These are phyloP conservation scores for Sugiyamaella floridensis DNA, from an alignment of 805 yeast genomes.

Conservation along the genomic window DNA sequence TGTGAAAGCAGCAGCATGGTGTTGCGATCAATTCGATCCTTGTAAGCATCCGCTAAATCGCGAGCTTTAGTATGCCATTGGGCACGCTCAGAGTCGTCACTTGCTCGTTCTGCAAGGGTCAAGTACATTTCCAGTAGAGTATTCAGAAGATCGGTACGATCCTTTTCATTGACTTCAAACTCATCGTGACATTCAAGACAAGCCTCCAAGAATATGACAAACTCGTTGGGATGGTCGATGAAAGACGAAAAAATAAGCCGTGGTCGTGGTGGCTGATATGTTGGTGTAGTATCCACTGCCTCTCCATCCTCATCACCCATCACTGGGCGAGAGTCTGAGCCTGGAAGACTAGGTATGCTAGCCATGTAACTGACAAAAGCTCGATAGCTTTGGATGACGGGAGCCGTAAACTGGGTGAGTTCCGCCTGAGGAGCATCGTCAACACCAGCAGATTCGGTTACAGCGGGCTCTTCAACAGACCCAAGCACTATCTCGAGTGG, in stretches of 20 bases:
- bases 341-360: not conserved
- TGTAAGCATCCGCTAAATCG: constrained; percentile 40
- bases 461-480: too few species aligned
- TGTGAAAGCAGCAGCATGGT: constrained; percentile 52
- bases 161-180: constrained; percentile 64
- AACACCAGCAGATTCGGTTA: not conserved
- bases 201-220: constrained; percentile 88
- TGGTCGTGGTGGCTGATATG: constrained; percentile 90
- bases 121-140: constrained; percentile 81
- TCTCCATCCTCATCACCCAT: too few species aligned
- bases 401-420: constrained; percentile 17
- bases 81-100: constrained; percentile 20
- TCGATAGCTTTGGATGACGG: constrained; percentile 46
- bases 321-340: constrained; percentile 4
- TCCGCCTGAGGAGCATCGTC: not conserved
- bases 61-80: constrained; percentile 66
- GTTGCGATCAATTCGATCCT: constrained; percentile 47
- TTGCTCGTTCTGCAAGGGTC: constrained; percentile 41
- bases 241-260: constrained; percentile 80
- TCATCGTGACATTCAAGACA: constrained; percentile 71
- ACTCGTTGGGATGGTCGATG: constrained; percentile 77
- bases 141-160: constrained; percentile 63
- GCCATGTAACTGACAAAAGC: constrained; percentile 52
- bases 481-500: not conserved
- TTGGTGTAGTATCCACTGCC: constrained; percentile 34